phyloP scores from a whole-genome alignment of 2,329 filamentous ascomycete species.

The Stylonectria norvegica region DNA sequence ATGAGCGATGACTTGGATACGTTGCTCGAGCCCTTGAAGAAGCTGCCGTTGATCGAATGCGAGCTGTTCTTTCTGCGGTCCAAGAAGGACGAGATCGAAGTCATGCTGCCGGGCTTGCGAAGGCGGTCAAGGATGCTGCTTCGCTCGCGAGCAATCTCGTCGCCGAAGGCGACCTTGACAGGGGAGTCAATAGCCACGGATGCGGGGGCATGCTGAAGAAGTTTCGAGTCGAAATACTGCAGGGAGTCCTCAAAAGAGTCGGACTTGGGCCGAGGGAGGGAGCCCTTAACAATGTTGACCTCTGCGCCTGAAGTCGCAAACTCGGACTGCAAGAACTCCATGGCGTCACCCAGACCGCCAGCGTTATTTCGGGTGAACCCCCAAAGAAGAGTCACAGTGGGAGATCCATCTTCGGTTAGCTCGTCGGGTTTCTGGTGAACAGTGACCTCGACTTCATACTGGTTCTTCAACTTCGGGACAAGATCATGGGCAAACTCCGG shows the following conservation, averaged over 20 bases:
- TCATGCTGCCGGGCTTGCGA: constrained; percentile 91
- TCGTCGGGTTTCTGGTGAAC: constrained; percentile 64
- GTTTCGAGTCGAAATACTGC: constrained; percentile 94
- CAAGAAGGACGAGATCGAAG: constrained; percentile 92
- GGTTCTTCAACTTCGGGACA: constrained; percentile 77
- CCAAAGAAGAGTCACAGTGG: constrained; percentile 64
- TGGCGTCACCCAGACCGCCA: constrained; percentile 89
- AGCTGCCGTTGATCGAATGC: constrained; percentile 73
- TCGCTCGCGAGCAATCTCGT: constrained; percentile 74
- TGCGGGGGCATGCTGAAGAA: constrained; percentile 86
- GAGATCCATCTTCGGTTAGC: constrained; percentile 53
- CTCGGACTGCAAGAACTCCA: constrained; percentile 86
- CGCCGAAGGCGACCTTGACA: constrained; percentile 78
- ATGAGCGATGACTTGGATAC: constrained; percentile 94
- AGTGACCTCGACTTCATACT: constrained; percentile 87
- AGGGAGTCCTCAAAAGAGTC: constrained; percentile 98
- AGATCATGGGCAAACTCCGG: constrained; percentile 77
- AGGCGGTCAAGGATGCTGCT: constrained; percentile 87
- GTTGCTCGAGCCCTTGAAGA: constrained; percentile 91
- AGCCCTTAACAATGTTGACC: constrained; percentile 79
- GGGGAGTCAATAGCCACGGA: constrained; percentile 82
- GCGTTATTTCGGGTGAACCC: constrained; percentile 96
- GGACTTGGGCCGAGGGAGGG: constrained; percentile 96
- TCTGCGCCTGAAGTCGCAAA: constrained; percentile 90
- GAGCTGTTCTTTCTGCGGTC: constrained; percentile 92